Evolutionary conservation across 257 asterid genomes (phyloP).

Genomic region (Solanum virginianum): DNA sequence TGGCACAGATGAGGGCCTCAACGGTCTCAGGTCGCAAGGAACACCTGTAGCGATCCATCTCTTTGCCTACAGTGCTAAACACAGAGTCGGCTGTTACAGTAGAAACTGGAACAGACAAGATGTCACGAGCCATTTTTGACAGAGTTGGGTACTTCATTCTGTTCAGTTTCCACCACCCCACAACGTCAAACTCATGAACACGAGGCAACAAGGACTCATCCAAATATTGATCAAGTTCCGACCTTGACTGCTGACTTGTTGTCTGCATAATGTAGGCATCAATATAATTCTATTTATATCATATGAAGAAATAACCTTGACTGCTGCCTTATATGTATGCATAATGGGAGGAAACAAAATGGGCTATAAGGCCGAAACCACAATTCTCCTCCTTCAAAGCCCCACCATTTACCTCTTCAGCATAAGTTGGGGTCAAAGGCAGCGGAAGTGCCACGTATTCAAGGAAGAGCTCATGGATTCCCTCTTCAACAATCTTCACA

Average conservation of each 20-base stretch:
- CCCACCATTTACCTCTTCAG: slow-evolving; percentile 47
- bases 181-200: slow-evolving; percentile 77
- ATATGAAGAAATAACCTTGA: too few relatives aligned
- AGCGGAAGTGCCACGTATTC: slow-evolving; percentile 66
- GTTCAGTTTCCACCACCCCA: slow-evolving; percentile 93
- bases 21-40: slow-evolving; percentile 75
- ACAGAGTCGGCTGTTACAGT: slow-evolving; percentile 46
- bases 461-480: slow-evolving; percentile 74
- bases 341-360: too few relatives aligned
- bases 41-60: slow-evolving; percentile 80
- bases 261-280: slow-evolving; percentile 76
- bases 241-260: slow-evolving; percentile 52
- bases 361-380: slow-evolving; percentile 54
- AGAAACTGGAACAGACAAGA: slow-evolving; percentile 77
- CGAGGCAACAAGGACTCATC: slow-evolving; percentile 90
- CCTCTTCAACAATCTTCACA: slow-evolving; percentile 62
- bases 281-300: too few relatives aligned
- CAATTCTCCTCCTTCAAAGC: slow-evolving; percentile 25
- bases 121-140: slow-evolving; percentile 89
- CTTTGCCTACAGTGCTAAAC: slow-evolving; percentile 60
- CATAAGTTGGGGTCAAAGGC: slow-evolving; percentile 42
- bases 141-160: slow-evolving; percentile 77
- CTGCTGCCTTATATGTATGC: too few relatives aligned
- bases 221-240: slow-evolving; percentile 88
- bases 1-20: slow-evolving; percentile 87